Base-by-base conservation (phyloP, 345 rosid species). In the Brassica incana region DNA sequence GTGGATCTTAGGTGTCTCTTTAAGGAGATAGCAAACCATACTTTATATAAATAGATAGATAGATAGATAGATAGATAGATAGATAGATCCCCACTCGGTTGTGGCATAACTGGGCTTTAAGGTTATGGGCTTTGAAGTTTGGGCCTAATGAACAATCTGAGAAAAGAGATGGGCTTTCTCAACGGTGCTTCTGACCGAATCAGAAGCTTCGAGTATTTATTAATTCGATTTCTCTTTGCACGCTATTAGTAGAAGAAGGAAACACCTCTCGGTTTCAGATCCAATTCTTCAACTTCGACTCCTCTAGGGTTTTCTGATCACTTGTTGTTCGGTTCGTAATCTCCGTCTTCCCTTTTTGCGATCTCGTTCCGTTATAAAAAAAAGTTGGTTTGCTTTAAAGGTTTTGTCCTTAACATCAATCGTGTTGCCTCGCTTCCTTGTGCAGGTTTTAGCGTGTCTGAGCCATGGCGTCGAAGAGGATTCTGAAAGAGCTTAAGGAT, bases 381-480 rank as follows among this genome's bases (percentile, higher is more conserved):
- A 6, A 12, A 32, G 27, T 59, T 18, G 25, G 23, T 8, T 68
- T 38, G 14, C 9, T 76, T 29, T 43, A 11, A 35, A 8, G 27
- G 36, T 60, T 69, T 38, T 67, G 33, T 40, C 14, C 4, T 11
- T 9, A 65, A 29, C n/a, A 52, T 6, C 45, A 23, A 3, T 56
- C 36, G 25, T 40, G 29, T 54, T 8, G 63, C n/a, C 48, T 77
- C n/a, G 8, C 50, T 35, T 52, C 72, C 58, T 71, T 65, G 29
- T 56, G 10, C 35, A 36, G 78, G 45, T 36, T 69, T 15, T 62
- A n/a, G 32, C 48, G 25, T 38, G 45, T 61, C 16, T 67, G 59
- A 65, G 33, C 1, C 65, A 78, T 87, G 88, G 87, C 88, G 50
- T 84, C 88, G 5, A 85, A 81, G 72, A 77, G 87, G 69, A 87